Evolutionary conservation across 164 flowering plant genomes (phyloP).

Genomic region (Tinospora cordifolia): DNA sequence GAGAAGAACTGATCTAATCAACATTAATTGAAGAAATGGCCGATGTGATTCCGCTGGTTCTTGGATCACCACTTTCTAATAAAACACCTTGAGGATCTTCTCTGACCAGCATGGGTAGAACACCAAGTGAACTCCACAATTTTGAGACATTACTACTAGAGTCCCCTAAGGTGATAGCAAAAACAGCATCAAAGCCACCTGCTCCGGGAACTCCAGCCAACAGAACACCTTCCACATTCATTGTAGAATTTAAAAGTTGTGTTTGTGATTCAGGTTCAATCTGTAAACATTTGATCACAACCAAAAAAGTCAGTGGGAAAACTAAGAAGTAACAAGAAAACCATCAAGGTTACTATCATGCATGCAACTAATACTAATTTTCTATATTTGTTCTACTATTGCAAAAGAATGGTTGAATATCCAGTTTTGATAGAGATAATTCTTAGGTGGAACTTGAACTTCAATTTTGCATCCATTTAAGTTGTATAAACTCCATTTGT

Average conservation of each 20-base stretch:
- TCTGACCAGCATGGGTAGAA: conserved; percentile 77
- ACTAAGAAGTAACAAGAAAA: not conserved
- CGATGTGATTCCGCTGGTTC: conserved; percentile 47
- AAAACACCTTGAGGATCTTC: conserved; percentile 88
- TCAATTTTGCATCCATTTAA: not conserved
- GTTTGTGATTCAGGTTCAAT: conserved; percentile 96
- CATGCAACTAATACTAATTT: not conserved
- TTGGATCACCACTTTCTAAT: conserved; percentile 76
- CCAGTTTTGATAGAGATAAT: too few relatives aligned
- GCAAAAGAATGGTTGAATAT: not conserved
- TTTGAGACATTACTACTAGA: conserved; percentile 41
- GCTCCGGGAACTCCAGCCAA: conserved; percentile 99
- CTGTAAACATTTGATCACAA: conserved; percentile 31
- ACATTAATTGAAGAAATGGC: conserved; percentile 48
- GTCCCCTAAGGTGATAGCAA: conserved; percentile 80
- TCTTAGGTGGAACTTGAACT: too few relatives aligned
- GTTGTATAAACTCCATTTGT: not conserved
- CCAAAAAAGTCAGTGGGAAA: not conserved
- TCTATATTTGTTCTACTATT: not conserved
- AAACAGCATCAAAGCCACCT: conserved; percentile 95
- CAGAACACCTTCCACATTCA: conserved; percentile 81
- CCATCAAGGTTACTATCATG: not conserved
- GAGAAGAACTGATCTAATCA: conserved; percentile 4
- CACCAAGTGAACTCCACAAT: conserved; percentile 70
- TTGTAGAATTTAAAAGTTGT: conserved; percentile 71